Percentiles rank a stretch among this genome's conserved stretches.
These are phyloP conservation scores for Termitomyces sp. DNA, from an alignment of 768 basidiomycete species.

Conservation along the genomic window DNA sequence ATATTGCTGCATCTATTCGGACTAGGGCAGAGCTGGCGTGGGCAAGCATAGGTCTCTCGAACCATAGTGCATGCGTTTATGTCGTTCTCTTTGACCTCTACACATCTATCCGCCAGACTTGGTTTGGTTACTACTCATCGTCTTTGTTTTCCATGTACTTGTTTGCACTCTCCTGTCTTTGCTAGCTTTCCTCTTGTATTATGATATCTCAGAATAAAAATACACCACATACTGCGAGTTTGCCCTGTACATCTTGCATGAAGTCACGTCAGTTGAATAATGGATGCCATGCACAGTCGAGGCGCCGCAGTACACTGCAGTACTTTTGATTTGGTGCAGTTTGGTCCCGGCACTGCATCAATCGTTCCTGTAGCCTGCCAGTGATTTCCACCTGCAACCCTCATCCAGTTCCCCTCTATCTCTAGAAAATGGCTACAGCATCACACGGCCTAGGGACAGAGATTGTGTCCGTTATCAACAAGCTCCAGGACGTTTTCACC, in stretches of 20 bases:
- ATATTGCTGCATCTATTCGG: conserved; percentile 21
- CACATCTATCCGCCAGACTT: not conserved
- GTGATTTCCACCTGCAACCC: conserved; percentile 11
- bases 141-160: conserved; percentile 8
- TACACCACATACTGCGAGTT: not conserved
- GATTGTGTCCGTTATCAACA: conserved; percentile 80
- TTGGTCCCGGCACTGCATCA: conserved; percentile 14
- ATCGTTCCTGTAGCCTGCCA: conserved; percentile 8
- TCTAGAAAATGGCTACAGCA: conserved; percentile 47
- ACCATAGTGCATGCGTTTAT: conserved; percentile 6
- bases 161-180: conserved; percentile 3
- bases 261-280: not conserved
- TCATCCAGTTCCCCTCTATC: conserved; percentile 14
- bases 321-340: conserved; percentile 15
- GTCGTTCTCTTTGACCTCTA: not conserved
- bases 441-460: conserved; percentile 70
- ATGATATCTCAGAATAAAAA: not conserved
- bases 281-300: too few relatives aligned
- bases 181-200: conserved; percentile 6
- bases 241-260: not conserved
- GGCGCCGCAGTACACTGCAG: not conserved
- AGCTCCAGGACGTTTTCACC: conserved; percentile 87
- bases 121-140: not conserved
- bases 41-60: conserved; percentile 3
- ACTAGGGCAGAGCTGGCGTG: conserved; percentile 5